Base-by-base conservation (phyloP, 306 rosid species). In the Vigna nakashimae region DNA sequence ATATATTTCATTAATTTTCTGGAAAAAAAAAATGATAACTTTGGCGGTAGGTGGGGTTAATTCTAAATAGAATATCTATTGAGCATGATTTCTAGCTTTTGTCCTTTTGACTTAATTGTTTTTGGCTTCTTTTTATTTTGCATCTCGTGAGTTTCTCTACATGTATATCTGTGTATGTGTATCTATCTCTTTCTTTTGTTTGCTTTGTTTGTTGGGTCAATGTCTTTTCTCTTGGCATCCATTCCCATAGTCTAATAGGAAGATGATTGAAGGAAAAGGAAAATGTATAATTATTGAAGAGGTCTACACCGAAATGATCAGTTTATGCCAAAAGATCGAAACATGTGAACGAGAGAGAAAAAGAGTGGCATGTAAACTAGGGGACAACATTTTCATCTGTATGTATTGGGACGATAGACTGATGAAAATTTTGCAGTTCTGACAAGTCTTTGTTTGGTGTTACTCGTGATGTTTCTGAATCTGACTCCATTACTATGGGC, bases 131-230 rank as follows among this genome's bases (percentile, higher is more conserved):
- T 80, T 30, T 71, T 73, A 67, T 20, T 82, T 59, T 63, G 34
- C 82, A 70, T 85, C 92, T 74, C 76, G 93, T 88, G 92, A 91
- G 22, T 58, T 74, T 75, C 80, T 75, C 52, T 16, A 9, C 36
- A 68, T 52, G 66, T 76, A 9, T 36, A 9, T 9, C 9, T 42
- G 46, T 42, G 11, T 26, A 40, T 40, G 11, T 16, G 9, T 22
- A 68, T 52, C 63, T 73, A 6, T 72, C 55, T 69, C 20, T 55
- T 67, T 32, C 51, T 7, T 43, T 32, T 57, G 7, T 30, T 32
- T 57, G 0, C n/a, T n/a, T 36, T 28, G 30, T 56, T 43, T 2
- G 20, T 48, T 74, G 17, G 57, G 38, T 26, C 53, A 69, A 26
- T 67, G 38, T 62, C 65, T 18, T 77, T 73, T 60, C 38, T 28